These are phyloP conservation scores for Amphichorda felina DNA, from an alignment of 2,329 filamentous ascomycete species.

Conservation along the genomic window DNA sequence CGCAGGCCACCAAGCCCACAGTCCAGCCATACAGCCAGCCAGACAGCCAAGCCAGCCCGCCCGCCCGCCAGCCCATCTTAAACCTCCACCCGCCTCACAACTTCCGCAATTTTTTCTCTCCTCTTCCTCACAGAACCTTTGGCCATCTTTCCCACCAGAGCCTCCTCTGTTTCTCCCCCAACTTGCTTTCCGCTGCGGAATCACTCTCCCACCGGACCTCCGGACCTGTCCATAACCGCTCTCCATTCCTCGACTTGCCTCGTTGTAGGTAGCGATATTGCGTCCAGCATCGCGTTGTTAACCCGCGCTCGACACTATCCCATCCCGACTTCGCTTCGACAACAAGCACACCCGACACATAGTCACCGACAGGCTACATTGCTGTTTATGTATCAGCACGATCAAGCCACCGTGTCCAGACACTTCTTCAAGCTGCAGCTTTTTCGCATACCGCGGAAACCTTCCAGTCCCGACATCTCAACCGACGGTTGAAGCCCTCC, in stretches of 20 bases:
- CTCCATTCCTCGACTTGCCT: too few relatives aligned
- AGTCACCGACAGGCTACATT: slow-evolving; percentile 14
- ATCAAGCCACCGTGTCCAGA: slow-evolving; percentile 80
- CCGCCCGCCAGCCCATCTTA: too few relatives aligned
- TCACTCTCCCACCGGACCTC: background rate
- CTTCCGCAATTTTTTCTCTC: background rate
- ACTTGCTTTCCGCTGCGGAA: background rate
- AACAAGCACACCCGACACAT: background rate
- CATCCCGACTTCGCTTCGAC: background rate
- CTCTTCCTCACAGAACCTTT: background rate
- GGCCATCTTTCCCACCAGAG: background rate
- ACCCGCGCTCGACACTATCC: background rate
- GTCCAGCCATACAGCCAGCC: too few relatives aligned
- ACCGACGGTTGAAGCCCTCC: slow-evolving; percentile 73
- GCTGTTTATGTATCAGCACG: slow-evolving; percentile 98
- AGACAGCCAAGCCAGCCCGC: too few relatives aligned
- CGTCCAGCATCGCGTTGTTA: background rate
- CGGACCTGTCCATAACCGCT: background rate
- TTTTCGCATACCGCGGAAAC: slow-evolving; percentile 93
- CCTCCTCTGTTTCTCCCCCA: background rate
- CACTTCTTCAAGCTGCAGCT: slow-evolving; percentile 93
- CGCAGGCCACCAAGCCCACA: too few relatives aligned
- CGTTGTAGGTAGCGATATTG: too few relatives aligned
- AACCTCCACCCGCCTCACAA: too few relatives aligned
- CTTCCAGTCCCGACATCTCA: slow-evolving; percentile 78